A percentile compares a stretch with the other conserved stretches of the same genome.
Evolutionary conservation across 495 filamentous ascomycete species (phyloP).

Genomic region (Xylaria grammica): DNA sequence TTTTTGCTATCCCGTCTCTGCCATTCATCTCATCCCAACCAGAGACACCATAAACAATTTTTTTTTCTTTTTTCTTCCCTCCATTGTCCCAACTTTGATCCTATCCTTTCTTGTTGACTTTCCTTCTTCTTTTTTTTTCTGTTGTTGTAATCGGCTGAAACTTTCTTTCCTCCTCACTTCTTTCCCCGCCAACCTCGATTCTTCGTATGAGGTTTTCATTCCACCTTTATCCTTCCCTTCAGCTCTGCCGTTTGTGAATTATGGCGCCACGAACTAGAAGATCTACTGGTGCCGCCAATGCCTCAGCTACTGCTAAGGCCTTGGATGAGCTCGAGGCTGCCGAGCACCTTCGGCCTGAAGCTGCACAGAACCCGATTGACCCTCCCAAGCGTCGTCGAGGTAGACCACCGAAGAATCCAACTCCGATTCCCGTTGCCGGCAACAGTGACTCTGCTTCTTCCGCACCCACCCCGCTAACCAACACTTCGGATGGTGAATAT

Average conservation of each 20-base stretch:
- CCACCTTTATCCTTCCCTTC: background rate
- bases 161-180: background rate
- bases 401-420: slow-evolving; percentile 15
- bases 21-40: no score
- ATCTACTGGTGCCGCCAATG: slow-evolving; percentile 17
- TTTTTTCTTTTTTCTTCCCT: slow-evolving; percentile 7
- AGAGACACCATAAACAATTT: no score
- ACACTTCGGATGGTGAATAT: slow-evolving; percentile 62
- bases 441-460: slow-evolving; percentile 40
- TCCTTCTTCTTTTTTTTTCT: no score
- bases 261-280: slow-evolving; percentile 34
- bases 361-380: background rate
- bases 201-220: background rate
- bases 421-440: background rate
- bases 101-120: background rate
- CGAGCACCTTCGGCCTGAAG: background rate
- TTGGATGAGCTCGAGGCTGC: slow-evolving; percentile 2
- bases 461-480: slow-evolving; percentile 42
- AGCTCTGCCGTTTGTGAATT: background rate
- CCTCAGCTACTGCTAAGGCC: background rate
- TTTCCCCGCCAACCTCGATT: background rate
- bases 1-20: no score
- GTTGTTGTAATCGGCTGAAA: no score
- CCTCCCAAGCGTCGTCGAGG: slow-evolving; percentile 19
- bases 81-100: slow-evolving; percentile 20